Base-by-base conservation (phyloP, 2,329 filamentous ascomycete species). In the Fusarium albosuccineum region DNA sequence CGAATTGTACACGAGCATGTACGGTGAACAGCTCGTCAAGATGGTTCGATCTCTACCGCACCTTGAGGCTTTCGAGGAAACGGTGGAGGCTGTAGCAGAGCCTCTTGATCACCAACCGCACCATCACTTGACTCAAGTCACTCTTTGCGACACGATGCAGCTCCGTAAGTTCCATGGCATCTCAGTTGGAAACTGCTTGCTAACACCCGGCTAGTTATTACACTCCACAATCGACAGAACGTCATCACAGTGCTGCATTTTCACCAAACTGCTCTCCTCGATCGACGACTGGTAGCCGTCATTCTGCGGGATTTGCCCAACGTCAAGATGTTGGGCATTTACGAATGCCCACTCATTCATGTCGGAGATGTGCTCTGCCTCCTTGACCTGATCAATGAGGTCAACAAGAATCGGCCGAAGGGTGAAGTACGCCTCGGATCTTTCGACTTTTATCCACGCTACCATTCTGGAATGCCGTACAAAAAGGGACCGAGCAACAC, bases 331-430 rank as follows among this genome's bases (percentile, higher is more conserved):
- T 2, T 81, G 13, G 78, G 79, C 3, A 67, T 81, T 3, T 81
- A 80, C 54, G 72, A 78, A 49, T 81, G 79, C 27, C 77, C 77
- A 0, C 58, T 80, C 2, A 64, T 81, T 5, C 75, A 80, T 29
- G 70, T 79, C n/a, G 79, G 77, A 9, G 79, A 81, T 22, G 55
- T 78, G 0, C 51, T 78, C 1, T 70, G 66, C 10, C 54, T 81
- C 0, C 64, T 81, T 2, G 78, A 81, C 51, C 59, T 80, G 3
- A 78, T 81, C 17, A 54, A 75, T 33, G 77, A 80, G 42, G 64
- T 81, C 42, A 81, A 81, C 42, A 7, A 36, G 11, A 41, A 65
- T 3, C 73, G 78, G 0, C 22, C 52, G 3, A 11, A 51, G 3
- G 34, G 30, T 0, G 26, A 60, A 4, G 57, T 74, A 1, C 26